phyloP scores from a whole-genome alignment of 805 yeast species.

The Kregervanrija fluxuum region DNA sequence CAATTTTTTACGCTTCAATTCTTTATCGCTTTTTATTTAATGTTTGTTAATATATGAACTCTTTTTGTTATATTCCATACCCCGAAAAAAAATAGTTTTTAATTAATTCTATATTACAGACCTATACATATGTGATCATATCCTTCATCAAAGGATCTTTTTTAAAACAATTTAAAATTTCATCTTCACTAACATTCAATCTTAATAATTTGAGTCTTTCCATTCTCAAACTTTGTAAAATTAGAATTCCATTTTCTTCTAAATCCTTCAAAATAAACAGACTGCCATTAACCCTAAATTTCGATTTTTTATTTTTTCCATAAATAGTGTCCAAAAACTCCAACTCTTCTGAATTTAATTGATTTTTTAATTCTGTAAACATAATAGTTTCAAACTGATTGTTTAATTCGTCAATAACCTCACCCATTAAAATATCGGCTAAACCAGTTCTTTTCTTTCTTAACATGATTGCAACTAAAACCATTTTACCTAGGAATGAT shows the following conservation, averaged over 20 bases:
- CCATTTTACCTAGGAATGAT: conserved; percentile 63
- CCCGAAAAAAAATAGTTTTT: neutral
- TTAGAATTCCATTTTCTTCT: conserved; percentile 69
- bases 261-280: conserved; percentile 58
- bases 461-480: conserved; percentile 61
- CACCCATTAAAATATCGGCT: conserved; percentile 69
- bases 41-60: conserved; percentile 2
- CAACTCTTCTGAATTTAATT: conserved; percentile 17
- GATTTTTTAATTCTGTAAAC: conserved; percentile 24
- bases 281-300: conserved; percentile 52
- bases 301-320: conserved; percentile 13
- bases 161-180: conserved; percentile 51
- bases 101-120: neutral
- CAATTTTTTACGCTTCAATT: neutral
- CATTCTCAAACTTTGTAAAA: conserved; percentile 59
- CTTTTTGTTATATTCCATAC: no score
- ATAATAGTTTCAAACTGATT: conserved; percentile 24
- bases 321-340: conserved; percentile 21
- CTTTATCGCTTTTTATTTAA: conserved; percentile 4
- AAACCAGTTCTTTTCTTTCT: conserved; percentile 59
- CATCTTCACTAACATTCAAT: conserved; percentile 65
- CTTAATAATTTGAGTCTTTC: conserved; percentile 62
- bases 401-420: conserved; percentile 69
- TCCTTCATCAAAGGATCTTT: conserved; percentile 43
- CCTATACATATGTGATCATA: conserved; percentile 10